Conservation (phyloP, 768 basidiomycete species). For the Xanthoconium stramineum region DNA sequence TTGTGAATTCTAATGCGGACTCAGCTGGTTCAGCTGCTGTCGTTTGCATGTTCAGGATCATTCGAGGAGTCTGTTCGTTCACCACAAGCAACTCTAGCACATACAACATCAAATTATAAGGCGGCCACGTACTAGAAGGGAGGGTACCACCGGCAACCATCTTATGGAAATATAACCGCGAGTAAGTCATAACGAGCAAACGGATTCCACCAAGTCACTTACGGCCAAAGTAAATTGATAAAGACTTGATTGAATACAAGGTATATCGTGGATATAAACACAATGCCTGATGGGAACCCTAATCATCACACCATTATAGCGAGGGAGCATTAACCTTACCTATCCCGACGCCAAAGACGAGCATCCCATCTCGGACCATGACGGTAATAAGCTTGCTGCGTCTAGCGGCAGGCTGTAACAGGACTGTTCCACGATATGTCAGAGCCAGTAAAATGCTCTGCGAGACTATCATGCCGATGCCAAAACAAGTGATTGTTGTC, state of each 20-base stretch:
- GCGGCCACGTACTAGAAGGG: conserved; percentile 11
- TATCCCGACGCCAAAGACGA: conserved; percentile 5
- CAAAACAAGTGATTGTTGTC: neutral
- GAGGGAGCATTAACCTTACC: conserved; percentile 8
- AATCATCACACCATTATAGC: neutral
- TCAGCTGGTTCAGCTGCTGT: conserved; percentile 5
- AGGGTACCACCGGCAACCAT: conserved; percentile 10
- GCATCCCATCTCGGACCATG: conserved; percentile 14
- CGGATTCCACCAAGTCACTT: neutral
- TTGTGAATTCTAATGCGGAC: conserved; percentile 11
- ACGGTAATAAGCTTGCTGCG: conserved; percentile 12
- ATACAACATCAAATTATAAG: neutral
- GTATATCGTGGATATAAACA: neutral
- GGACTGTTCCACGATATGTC: conserved; percentile 13
- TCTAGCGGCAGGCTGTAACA: conserved; percentile 6
- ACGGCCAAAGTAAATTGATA: conserved; percentile 19
- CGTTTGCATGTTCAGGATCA: conserved; percentile 20
- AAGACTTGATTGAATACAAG: neutral
- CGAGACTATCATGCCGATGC: conserved; percentile 6
- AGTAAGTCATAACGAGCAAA: neutral
- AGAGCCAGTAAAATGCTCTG: conserved; percentile 15
- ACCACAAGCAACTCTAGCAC: neutral
- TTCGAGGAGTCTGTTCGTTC: conserved; percentile 14
- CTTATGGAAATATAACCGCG: neutral
- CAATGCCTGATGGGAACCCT: neutral